These are phyloP conservation scores for Backusella circina DNA, from an alignment of 192 early-diverging fungal species.

Conservation along the genomic window DNA sequence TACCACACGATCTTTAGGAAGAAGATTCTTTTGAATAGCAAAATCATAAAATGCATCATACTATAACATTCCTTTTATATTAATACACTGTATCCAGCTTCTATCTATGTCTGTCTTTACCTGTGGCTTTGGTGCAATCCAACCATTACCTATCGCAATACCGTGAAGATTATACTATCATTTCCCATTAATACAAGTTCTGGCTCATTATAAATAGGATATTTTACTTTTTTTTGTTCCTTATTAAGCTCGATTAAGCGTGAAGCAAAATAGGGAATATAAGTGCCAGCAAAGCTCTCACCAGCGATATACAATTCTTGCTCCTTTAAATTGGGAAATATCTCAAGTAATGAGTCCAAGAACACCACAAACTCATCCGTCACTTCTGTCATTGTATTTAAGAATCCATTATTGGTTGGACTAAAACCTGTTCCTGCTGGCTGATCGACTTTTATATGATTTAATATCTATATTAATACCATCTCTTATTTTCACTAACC, in stretches of 20 bases:
- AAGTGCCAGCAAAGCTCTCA: constrained; percentile 63
- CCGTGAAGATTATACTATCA: constrained; percentile 50
- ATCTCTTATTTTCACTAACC: constrained; percentile 27
- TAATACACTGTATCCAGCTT: not conserved
- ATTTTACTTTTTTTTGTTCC: not conserved
- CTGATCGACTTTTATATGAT: constrained; percentile 51
- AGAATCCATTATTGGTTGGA: constrained; percentile 37
- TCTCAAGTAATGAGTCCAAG: not conserved
- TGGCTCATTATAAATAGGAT: not conserved
- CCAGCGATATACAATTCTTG: constrained; percentile 50
- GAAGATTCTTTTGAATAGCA: constrained; percentile 25
- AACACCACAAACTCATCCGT: not conserved
- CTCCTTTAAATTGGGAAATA: not conserved
- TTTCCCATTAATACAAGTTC: not conserved
- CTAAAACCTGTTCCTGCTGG: constrained; percentile 65
- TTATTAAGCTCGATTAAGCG: constrained; percentile 37
- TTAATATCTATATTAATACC: no score
- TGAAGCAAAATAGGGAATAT: constrained; percentile 57
- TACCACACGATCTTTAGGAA: constrained; percentile 30
- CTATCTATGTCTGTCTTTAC: constrained; percentile 22
- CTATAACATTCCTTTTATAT: constrained; percentile 13
- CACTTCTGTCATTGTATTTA: constrained; percentile 43
- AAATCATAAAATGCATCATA: constrained; percentile 45
- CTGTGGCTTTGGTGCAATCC: constrained; percentile 57
- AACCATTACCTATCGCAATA: constrained; percentile 60